phyloP scores from a whole-genome alignment of 768 basidiomycete genomes.

The Rhodotorula diobovata region DNA sequence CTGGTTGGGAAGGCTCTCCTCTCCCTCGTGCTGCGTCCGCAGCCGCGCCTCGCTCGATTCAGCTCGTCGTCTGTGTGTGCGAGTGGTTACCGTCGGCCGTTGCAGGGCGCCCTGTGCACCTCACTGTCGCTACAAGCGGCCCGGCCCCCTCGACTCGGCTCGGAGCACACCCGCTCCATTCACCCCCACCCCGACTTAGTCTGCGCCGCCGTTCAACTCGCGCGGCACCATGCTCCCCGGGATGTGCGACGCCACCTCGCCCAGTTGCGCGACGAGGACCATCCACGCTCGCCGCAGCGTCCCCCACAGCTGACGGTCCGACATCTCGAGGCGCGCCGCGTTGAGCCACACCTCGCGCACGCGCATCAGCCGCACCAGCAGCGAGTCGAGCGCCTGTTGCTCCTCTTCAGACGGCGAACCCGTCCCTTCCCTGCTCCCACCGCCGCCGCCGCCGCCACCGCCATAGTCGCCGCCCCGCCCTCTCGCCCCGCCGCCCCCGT shows the following conservation, averaged over 20 bases:
- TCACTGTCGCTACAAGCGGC: no score
- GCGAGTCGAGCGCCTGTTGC: neutral
- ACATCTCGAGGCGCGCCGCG: neutral
- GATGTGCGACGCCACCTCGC: neutral
- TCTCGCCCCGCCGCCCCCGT: no score
- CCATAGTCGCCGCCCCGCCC: neutral
- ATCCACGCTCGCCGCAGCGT: constrained; percentile 1
- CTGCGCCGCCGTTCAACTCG: neutral
- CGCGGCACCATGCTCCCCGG: neutral
- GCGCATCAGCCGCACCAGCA: neutral
- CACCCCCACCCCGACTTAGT: no score
- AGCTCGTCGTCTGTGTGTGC: no score
- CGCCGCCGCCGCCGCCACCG: neutral
- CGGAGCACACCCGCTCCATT: neutral
- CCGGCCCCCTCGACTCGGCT: no score
- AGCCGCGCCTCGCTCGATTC: no score
- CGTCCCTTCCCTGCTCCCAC: neutral
- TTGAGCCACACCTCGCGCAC: neutral
- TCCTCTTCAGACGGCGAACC: no score
- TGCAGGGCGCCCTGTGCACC: no score
- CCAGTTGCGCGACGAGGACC: neutral
- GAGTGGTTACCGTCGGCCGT: no score
- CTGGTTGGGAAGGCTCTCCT: no score
- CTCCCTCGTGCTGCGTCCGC: no score
- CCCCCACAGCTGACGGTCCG: neutral